Base-by-base conservation (phyloP, 169 alveolate species). In the Plasmodium yoelii region DNA sequence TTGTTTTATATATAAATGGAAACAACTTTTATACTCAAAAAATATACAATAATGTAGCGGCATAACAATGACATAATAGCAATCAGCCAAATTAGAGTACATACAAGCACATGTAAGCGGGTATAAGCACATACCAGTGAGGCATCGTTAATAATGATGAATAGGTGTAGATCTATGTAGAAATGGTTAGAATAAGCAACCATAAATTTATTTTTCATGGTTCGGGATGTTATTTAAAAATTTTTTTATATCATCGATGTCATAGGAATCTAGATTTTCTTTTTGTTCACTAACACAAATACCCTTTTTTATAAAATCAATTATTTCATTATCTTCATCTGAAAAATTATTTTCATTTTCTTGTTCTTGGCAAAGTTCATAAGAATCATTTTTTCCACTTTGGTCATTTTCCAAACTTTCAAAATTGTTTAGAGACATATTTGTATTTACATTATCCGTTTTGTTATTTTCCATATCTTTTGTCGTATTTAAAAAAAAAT, bases 271-370 rank as follows among this genome's bases (percentile, higher is more conserved):
- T 18, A n/a, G 3, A 47, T 46, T 57, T 53, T 34, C 70, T 39
- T 46, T 55, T 19, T 51, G 39, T 59, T 19, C 72, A 39, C 5
- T 26, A 13, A 13, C 39, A 26, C 59, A 18, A 12, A 13, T 46
- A 28, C 69, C 72, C 5, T n/a, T 82, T 82, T 82, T 68, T 53
- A 82, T 67, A 59, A 82, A 82, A 55, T 82, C 74, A 18, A 49
- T 47, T 53, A 82, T 59, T 82, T 82, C 90, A 47, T 53, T 63
- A 1, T 82, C 90, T 46, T 82, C 90, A 47, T 82, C 90, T 2
- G 90, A 82, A 55, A 49, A 65, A 44, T 67, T 10, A 64, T 44
- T 64, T 77, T 75, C 75, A 47, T 1, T 64, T 9, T 46, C 56
- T 3, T 18, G 24, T n/a, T n/a, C 42, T 15, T 57, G 34, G n/a